These are phyloP conservation scores for Dendrobium officinale DNA, from an alignment of 106 monocot species.

Conservation along the genomic window DNA sequence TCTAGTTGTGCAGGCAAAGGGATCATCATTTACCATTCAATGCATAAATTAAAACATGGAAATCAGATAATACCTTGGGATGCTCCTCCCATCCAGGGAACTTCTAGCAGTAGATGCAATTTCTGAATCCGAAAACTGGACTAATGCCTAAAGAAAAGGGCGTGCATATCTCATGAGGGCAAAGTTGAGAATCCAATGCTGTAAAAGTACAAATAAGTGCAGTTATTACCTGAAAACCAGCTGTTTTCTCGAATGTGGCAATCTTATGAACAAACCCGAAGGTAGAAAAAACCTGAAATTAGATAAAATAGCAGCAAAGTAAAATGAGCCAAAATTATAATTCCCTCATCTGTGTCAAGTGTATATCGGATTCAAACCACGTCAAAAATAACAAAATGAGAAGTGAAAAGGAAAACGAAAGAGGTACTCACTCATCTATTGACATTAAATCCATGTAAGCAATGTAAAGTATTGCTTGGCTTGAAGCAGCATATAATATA, in stretches of 20 bases:
- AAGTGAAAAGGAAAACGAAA: too few relatives aligned
- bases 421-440: too few relatives aligned
- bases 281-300: constrained; percentile 51
- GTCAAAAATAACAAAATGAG: too few relatives aligned
- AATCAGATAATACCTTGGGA: constrained; percentile 32
- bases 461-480: too few relatives aligned
- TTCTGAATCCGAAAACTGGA: constrained; percentile 48
- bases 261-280: constrained; percentile 75
- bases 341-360: too few relatives aligned
- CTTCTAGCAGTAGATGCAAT: constrained; percentile 46
- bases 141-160: constrained; percentile 32
- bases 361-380: too few relatives aligned
- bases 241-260: constrained; percentile 60
- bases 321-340: too few relatives aligned
- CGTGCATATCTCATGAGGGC: too few relatives aligned
- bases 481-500: too few relatives aligned
- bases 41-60: neutral
- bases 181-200: neutral
- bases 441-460: too few relatives aligned
- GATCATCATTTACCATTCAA: neutral
- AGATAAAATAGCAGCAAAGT: neutral
- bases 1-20: neutral
- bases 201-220: neutral
- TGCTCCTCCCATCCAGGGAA: constrained; percentile 58
- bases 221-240: constrained; percentile 52